A percentile compares a stretch with the other conserved stretches of the same genome.
Evolutionary conservation across 169 alveolate species (phyloP).

Genomic region (Cytauxzoon felis): DNA sequence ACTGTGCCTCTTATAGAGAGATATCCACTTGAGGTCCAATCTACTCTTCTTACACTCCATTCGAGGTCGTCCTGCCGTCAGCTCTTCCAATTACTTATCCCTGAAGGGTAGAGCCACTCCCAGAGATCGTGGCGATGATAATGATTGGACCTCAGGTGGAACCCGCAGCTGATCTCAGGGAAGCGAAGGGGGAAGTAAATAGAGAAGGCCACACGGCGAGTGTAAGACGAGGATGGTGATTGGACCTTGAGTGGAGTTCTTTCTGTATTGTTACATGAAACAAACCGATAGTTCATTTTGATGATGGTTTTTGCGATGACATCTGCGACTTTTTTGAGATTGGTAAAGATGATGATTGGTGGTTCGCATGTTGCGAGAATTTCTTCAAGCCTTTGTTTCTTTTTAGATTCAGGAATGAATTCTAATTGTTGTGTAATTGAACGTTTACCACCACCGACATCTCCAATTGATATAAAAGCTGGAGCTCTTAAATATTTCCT

Average conservation of each 20-base stretch:
- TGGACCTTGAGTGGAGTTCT: background rate
- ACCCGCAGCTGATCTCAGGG: too few relatives aligned
- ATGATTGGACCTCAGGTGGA: too few relatives aligned
- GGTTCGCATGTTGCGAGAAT: slow-evolving; percentile 73
- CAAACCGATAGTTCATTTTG: slow-evolving; percentile 74
- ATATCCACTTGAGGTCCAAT: too few relatives aligned
- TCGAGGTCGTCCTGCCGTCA: too few relatives aligned
- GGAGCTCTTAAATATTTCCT: slow-evolving; percentile 85
- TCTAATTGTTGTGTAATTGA: slow-evolving; percentile 89
- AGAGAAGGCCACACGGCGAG: too few relatives aligned
- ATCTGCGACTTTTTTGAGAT: slow-evolving; percentile 90
- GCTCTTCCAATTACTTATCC: too few relatives aligned
- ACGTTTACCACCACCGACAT: slow-evolving; percentile 91
- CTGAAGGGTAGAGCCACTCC: too few relatives aligned
- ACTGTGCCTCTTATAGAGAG: too few relatives aligned
- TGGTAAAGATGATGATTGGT: slow-evolving; percentile 92
- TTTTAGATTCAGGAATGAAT: slow-evolving; percentile 82
- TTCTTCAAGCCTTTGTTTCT: slow-evolving; percentile 73
- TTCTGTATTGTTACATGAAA: too few relatives aligned
- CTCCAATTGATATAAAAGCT: slow-evolving; percentile 89
- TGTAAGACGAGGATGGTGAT: too few relatives aligned
- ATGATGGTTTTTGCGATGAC: slow-evolving; percentile 75
- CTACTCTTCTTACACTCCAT: background rate
- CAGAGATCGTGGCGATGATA: too few relatives aligned
- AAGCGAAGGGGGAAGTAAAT: too few relatives aligned